Percentiles rank a stretch among this genome's conserved stretches.
Conservation (phyloP, 2,329 filamentous ascomycete species). For the Aspergillus sp. region DNA sequence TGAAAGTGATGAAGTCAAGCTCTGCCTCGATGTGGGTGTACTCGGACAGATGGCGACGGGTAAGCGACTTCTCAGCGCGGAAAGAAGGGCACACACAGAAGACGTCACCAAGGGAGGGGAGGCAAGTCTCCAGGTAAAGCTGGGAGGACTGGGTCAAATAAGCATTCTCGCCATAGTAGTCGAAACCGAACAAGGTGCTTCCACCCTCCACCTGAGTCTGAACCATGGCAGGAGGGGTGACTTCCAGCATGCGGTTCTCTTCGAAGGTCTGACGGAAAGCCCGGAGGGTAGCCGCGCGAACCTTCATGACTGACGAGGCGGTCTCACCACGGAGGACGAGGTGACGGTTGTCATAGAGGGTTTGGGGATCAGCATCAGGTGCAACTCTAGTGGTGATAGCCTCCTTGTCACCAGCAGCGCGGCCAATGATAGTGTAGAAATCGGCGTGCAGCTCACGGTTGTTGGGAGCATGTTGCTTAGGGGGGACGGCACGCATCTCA, state of each 20-base stretch:
- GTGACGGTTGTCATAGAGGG: constrained; percentile 79
- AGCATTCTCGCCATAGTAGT: constrained; percentile 86
- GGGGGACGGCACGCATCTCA: constrained; percentile 79
- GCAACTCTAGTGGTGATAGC: constrained; percentile 84
- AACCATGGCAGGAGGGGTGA: constrained; percentile 85
- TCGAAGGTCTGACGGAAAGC: constrained; percentile 80
- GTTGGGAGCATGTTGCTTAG: constrained; percentile 75
- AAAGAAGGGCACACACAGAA: constrained; percentile 99
- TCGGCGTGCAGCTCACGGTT: constrained; percentile 88
- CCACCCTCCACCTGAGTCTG: constrained; percentile 95
- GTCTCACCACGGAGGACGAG: constrained; percentile 82
- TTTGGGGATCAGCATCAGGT: constrained; percentile 68
- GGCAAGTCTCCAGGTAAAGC: constrained; percentile 92
- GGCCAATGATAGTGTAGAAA: constrained; percentile 78
- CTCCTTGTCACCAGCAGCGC: constrained; percentile 82
- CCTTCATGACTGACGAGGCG: constrained; percentile 81
- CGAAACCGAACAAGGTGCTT: constrained; percentile 83
- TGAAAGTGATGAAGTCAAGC: constrained; percentile 92
- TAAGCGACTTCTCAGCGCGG: constrained; percentile 94
- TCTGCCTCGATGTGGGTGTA: constrained; percentile 98
- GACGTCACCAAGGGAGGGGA: constrained; percentile 88
- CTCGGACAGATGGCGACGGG: constrained; percentile 89
- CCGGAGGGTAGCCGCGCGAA: constrained; percentile 76
- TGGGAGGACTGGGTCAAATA: constrained; percentile 97
- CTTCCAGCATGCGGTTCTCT: constrained; percentile 76